These are phyloP conservation scores for Alternaria ethzedia DNA, from an alignment of 2,329 filamentous ascomycete genomes.

Conservation along the genomic window DNA sequence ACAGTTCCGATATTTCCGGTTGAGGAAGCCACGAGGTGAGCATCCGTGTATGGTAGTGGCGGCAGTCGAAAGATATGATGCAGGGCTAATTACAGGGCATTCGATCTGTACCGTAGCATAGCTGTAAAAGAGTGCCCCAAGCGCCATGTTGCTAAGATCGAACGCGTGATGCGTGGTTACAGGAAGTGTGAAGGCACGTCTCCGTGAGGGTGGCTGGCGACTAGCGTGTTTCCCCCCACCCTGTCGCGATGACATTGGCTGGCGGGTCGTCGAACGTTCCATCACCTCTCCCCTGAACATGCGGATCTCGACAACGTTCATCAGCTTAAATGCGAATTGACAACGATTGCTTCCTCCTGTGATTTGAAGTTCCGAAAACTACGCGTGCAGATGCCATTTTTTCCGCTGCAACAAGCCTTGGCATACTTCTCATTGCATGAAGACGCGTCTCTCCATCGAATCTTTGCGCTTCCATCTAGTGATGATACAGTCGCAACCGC, in stretches of 20 bases:
- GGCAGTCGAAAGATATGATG: not conserved
- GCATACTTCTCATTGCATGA: no score
- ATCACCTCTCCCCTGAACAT: not conserved
- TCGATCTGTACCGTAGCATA: not conserved
- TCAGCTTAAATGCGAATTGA: not conserved
- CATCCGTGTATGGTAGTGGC: no score
- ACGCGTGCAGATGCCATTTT: no score
- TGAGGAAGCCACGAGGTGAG: no score
- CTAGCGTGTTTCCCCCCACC: not conserved
- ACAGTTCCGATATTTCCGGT: no score
- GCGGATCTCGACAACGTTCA: not conserved
- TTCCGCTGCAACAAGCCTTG: no score
- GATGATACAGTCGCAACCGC: no score
- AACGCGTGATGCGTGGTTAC: not conserved
- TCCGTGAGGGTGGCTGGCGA: not conserved
- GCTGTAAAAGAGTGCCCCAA: rapidly evolving
- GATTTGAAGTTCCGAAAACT: no score
- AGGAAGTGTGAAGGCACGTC: not conserved
- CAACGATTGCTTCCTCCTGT: not conserved
- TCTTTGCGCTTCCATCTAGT: no score
- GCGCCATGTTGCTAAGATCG: not conserved
- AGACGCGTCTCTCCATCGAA: no score
- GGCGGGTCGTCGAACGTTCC: not conserved
- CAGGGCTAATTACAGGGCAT: not conserved
- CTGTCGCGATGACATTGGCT: not conserved